Evolutionary conservation across 169 alveolate species (phyloP), one percentile per base, ranked within the genome.

Genomic region (Plasmodium relictum): DNA sequence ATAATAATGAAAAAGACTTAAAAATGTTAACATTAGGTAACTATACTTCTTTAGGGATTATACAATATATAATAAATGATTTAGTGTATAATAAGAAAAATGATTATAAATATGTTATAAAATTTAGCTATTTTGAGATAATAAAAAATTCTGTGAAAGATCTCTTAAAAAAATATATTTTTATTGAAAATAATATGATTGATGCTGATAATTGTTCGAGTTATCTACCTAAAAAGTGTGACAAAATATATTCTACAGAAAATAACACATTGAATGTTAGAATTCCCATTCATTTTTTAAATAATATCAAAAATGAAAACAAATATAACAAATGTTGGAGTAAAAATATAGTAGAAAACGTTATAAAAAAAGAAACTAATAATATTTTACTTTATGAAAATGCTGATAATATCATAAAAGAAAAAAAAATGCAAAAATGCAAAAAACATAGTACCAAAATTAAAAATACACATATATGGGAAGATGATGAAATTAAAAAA

Each of bases 111-210:
- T 37, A 44, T 39, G 52, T 74, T 16, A 42, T 74, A 20, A 59
- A 45, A n/a, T 74, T 62, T 24, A 59, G 88, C 22, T 39, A 22
- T 62, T 74, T 62, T 54, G 66, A 74, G 45, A 74, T 74, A 42
- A 48, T 41, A 31, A 59, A 52, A 59, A 74, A 74, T 42, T 42
- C 41, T 20, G 48, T 74, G 16, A 61, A 16, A 12, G 88, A 74
- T 74, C 14, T 24, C 7, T 62, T 74, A 31, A 61, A 74, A 22
- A 74, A 68, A n/a, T 61, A 24, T 26, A 50, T 61, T 52, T 18
- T 44, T 20, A 24, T 52, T 50, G 68, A 74, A 39, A 74, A 66
- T 16, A 45, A 63, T 37, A 62, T 74, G 48, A 22, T 74, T 18
- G 58, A 74, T 39, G 69, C 42, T 26, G 69, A 52, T 20, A 63